Conservation (phyloP, 495 filamentous ascomycete genomes). For the Neurospora sp. region DNA sequence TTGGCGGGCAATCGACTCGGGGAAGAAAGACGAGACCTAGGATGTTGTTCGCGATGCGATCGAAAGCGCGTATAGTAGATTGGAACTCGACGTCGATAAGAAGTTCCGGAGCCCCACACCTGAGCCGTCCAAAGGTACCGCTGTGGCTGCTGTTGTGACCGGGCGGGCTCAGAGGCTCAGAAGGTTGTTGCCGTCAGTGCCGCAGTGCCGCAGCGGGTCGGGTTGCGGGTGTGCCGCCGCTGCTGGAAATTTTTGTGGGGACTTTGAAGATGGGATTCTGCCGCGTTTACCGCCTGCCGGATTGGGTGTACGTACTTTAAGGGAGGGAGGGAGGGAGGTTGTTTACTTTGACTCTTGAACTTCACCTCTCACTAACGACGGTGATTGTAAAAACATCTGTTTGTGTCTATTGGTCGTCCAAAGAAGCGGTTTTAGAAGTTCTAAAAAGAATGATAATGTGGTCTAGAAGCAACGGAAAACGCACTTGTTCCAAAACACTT, state of each 20-base stretch:
- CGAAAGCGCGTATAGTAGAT: not conserved
- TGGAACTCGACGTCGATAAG: not conserved
- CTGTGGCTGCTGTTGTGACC: not conserved
- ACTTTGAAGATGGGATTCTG: not conserved
- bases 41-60: not conserved
- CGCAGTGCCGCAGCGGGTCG: not conserved
- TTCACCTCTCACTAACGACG: not conserved
- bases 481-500: not conserved
- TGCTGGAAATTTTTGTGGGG: not conserved
- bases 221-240: not conserved
- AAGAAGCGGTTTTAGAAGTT: not conserved
- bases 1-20: not conserved
- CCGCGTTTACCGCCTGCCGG: not conserved
- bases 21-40: not conserved
- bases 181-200: not conserved
- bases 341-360: not conserved
- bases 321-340: not conserved
- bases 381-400: not conserved
- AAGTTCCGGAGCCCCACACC: not conserved
- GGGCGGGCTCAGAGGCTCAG: not conserved
- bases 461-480: not conserved
- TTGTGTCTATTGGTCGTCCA: not conserved
- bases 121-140: not conserved
- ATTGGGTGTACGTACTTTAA: not conserved
- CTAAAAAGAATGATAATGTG: not conserved